Base-by-base conservation (phyloP, 495 filamentous ascomycete species). In the Annulohypoxylon moriforme region DNA sequence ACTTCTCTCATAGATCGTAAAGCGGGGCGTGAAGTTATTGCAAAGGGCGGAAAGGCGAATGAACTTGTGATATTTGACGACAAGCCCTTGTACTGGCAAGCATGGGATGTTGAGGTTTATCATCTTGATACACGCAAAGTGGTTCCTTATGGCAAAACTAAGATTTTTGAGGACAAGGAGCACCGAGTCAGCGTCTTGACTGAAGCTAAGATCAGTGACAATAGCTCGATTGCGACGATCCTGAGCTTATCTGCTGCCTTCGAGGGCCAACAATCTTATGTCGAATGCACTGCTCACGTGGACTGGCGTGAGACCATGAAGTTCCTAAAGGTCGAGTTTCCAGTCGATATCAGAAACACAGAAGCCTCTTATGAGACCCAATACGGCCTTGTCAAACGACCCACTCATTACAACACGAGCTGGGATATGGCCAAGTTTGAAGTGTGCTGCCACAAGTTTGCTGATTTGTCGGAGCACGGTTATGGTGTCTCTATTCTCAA, bases 351-450 rank as follows among this genome's bases (percentile, higher is more conserved):
- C 58, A 85, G 89, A 67, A 97, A 95, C 77, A 97, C 93, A 0
- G 93, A 97, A 78, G 95, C 95, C 10, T 93, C 90, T n/a, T 98
- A 98, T 75, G 96, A 98, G 77, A 97, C 94, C 25, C 93, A 97
- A 76, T 99, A 93, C 73, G 96, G 96, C 69, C 88, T 97, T 62
- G 87, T 96, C 68, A 86, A 86, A 68, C 89, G 96, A 42, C 94
- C 96, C 8, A 99, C 96, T 0, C 96, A 97, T 82, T 97, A 96
- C 84, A 97, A 97, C 81, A 97, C 94, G 18, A 91, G 88, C 77
- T 99, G 96, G 96, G 96, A 99, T 73, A 97, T 97, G 95, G 96
- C 96, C 73, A 97, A 97, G 75, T 99, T 99, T 73, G 96, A 99
- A 82, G 96, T 99, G 46, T 97, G 94, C 87, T 94, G 92, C 79